Conservation (phyloP, 2,329 filamentous ascomycete species). For the Penicillium sp. region DNA sequence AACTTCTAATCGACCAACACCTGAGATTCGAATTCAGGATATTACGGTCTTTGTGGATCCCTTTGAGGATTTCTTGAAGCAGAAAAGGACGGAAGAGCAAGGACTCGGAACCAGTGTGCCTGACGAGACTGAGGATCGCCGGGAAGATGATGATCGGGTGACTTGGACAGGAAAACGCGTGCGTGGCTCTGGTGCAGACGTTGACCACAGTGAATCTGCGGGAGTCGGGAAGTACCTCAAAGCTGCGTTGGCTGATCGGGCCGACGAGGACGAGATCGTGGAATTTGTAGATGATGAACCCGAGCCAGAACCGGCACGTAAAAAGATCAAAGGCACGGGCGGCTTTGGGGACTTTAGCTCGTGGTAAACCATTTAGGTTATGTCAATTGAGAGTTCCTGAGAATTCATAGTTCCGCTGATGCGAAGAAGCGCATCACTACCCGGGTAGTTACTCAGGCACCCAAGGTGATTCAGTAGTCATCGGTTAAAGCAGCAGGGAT, state of each 20-base stretch:
- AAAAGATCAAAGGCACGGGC: conserved; percentile 64
- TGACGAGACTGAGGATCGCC: conserved; percentile 20
- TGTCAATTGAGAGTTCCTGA: too few species aligned
- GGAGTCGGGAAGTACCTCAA: conserved; percentile 77
- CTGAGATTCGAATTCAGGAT: conserved; percentile 74
- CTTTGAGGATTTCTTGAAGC: conserved; percentile 84
- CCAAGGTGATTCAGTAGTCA: too few species aligned
- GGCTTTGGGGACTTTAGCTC: conserved; percentile 94
- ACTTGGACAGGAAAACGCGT: conserved; percentile 97
- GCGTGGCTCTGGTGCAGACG: conserved; percentile 58
- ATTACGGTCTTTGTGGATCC: conserved; percentile 86
- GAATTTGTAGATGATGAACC: conserved; percentile 58
- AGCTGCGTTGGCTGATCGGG: conserved; percentile 44
- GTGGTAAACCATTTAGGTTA: conserved; percentile 56
- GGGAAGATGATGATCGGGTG: conserved; percentile 72
- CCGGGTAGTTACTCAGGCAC: too few species aligned
- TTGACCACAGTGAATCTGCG: conserved; percentile 44
- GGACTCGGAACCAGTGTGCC: conserved; percentile 36
- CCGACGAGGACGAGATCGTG: conserved; percentile 54
- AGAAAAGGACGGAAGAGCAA: conserved; percentile 60
- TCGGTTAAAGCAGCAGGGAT: too few species aligned
- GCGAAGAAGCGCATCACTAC: too few species aligned
- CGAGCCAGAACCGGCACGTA: conserved; percentile 63
- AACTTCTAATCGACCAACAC: conserved; percentile 64
- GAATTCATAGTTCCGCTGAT: too few species aligned